These are phyloP conservation scores for Schwanniomyces vanrijiae DNA, from an alignment of 805 yeast species.

Conservation along the genomic window DNA sequence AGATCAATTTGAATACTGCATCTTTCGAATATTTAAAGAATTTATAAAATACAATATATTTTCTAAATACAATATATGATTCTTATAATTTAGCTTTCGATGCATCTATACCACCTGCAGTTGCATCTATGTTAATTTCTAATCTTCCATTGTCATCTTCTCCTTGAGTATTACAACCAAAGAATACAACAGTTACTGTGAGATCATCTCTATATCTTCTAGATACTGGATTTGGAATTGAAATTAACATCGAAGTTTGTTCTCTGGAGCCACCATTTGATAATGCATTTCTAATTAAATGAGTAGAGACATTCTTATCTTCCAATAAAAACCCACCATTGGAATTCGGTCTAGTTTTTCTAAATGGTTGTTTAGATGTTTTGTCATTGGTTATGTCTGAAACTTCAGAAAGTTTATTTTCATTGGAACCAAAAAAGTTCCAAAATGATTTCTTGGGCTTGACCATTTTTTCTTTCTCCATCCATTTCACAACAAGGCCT, in stretches of 20 bases:
- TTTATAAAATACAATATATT: neutral
- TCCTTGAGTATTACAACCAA: conserved; percentile 59
- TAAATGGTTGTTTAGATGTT: conserved; percentile 71
- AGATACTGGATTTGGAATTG: conserved; percentile 89
- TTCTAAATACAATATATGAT: conserved; percentile 1
- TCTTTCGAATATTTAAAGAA: neutral
- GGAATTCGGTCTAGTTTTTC: conserved; percentile 45
- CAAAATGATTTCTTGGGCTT: conserved; percentile 50
- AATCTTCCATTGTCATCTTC: conserved; percentile 47
- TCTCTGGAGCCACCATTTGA: conserved; percentile 84
- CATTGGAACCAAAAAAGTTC: conserved; percentile 41
- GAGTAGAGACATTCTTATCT: conserved; percentile 90
- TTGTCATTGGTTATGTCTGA: conserved; percentile 59
- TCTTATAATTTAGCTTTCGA: conserved; percentile 48
- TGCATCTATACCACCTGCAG: conserved; percentile 52
- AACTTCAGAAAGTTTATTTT: conserved; percentile 60
- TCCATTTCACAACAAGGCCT: conserved; percentile 90
- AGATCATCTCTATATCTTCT: conserved; percentile 93
- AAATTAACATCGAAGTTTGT: conserved; percentile 81
- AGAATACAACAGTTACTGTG: conserved; percentile 93
- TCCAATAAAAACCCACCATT: conserved; percentile 55
- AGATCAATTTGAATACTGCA: neutral
- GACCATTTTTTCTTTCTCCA: conserved; percentile 68
- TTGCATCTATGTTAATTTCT: conserved; percentile 57
- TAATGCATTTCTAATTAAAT: conserved; percentile 88